Evolutionary conservation across 176 grass and related monocot genomes (phyloP).

Genomic region (Cocos nucifera): DNA sequence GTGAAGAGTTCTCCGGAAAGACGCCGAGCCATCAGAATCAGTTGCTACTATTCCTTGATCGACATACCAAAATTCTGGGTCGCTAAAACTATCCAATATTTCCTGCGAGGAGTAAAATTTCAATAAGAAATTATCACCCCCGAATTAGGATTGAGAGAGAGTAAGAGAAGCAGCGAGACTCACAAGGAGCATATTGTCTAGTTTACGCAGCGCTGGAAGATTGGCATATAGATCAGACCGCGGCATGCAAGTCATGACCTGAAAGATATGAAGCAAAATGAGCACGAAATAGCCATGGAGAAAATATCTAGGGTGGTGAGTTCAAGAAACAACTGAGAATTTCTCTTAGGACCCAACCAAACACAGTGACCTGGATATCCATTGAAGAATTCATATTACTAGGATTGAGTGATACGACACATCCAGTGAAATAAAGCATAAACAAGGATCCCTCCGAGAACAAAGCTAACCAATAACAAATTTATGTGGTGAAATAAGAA

Average conservation of each 20-base stretch:
- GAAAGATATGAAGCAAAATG: slow-evolving; percentile 8
- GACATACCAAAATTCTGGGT: slow-evolving; percentile 89
- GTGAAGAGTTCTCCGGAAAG: slow-evolving; percentile 35
- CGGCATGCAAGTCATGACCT: slow-evolving; percentile 87
- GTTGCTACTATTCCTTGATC: slow-evolving; percentile 49
- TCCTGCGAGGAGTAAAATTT: slow-evolving; percentile 31
- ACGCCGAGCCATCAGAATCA: slow-evolving; percentile 11
- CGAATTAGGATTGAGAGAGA: neutral
- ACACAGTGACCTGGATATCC: too few relatives aligned
- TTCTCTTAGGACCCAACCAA: too few relatives aligned
- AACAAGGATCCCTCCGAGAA: too few relatives aligned
- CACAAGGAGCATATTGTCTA: slow-evolving; percentile 96
- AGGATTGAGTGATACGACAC: too few relatives aligned
- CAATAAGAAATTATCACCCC: neutral
- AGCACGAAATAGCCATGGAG: too few relatives aligned
- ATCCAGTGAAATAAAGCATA: too few relatives aligned
- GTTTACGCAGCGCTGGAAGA: slow-evolving; percentile 75
- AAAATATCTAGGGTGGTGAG: too few relatives aligned
- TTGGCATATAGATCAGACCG: slow-evolving; percentile 76
- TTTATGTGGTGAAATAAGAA: too few relatives aligned
- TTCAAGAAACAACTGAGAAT: too few relatives aligned
- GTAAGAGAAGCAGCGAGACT: slow-evolving; percentile 19
- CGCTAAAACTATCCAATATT: slow-evolving; percentile 70
- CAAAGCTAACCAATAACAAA: too few relatives aligned
- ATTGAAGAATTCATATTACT: too few relatives aligned